Evolutionary conservation across 1,284 basidiomycete genomes (phyloP).

Genomic region (Lentinus polychrous): DNA sequence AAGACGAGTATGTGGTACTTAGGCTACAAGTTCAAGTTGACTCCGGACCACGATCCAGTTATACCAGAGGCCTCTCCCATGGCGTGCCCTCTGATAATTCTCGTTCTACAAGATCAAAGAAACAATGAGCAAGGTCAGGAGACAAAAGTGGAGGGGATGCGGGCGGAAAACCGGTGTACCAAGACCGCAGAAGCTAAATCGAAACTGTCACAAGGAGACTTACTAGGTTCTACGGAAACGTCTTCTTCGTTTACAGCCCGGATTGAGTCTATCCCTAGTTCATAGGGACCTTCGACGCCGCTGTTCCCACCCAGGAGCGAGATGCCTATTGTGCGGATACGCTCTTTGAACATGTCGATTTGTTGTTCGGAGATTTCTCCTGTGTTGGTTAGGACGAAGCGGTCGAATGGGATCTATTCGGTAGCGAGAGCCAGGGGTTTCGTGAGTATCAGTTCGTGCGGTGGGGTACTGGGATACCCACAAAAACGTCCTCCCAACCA

Average conservation of each 20-base stretch:
- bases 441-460: background rate
- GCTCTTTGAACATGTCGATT: conserved; percentile 70
- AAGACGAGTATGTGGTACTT: no score
- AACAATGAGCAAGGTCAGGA: background rate
- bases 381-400: conserved; percentile 79
- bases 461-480: conserved; percentile 30
- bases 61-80: conserved; percentile 13
- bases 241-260: conserved; percentile 53
- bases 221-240: conserved; percentile 33
- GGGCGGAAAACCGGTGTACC: background rate
- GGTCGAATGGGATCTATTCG: conserved; percentile 68
- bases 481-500: conserved; percentile 81
- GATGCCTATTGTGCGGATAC: conserved; percentile 76
- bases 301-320: conserved; percentile 78
- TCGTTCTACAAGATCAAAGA: conserved; percentile 18
- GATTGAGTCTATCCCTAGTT: conserved; percentile 70
- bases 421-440: conserved; percentile 1
- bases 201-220: conserved; percentile 12
- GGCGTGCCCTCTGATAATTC: conserved; percentile 24
- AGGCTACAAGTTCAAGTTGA: no score
- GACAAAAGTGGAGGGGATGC: background rate
- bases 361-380: conserved; percentile 69
- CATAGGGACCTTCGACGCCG: conserved; percentile 62
- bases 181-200: background rate
- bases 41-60: no score